Percentiles rank a stretch among this genome's conserved stretches.
These are phyloP conservation scores for Camellia lanceoleosa DNA, from an alignment of 148 eudicot species.

Conservation along the genomic window DNA sequence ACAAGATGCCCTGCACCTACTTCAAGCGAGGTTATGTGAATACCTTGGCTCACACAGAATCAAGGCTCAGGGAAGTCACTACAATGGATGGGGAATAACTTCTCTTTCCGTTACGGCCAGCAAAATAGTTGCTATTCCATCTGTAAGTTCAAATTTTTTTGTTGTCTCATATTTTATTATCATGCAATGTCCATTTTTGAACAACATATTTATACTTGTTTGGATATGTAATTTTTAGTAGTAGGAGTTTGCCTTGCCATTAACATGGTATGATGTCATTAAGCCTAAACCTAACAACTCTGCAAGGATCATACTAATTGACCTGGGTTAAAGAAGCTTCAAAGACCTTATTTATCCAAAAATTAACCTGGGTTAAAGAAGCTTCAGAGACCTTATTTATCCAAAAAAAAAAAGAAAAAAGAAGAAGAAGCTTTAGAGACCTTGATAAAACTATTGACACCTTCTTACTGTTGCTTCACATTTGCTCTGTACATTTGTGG, in stretches of 20 bases:
- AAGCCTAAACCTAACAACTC: not conserved
- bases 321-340: not conserved
- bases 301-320: not conserved
- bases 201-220: not conserved
- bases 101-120: constrained; percentile 81
- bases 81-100: constrained; percentile 67
- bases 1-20: constrained; percentile 70
- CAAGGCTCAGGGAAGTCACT: constrained; percentile 33
- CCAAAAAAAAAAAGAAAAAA: not conserved
- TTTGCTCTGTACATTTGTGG: not conserved
- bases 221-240: not conserved
- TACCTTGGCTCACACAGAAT: constrained; percentile 41
- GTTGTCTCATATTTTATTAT: not conserved
- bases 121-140: constrained; percentile 69
- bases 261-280: not conserved
- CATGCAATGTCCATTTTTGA: not conserved
- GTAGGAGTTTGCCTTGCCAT: not conserved
- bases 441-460: not conserved
- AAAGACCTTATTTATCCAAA: not conserved
- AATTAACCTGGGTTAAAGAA: not conserved
- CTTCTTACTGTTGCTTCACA: not conserved
- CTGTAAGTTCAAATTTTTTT: constrained; percentile 43
- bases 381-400: no score
- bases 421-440: not conserved
- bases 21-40: constrained; percentile 77